Conservation (phyloP, 2,329 filamentous ascomycete species). For the Penicillium sp. region DNA sequence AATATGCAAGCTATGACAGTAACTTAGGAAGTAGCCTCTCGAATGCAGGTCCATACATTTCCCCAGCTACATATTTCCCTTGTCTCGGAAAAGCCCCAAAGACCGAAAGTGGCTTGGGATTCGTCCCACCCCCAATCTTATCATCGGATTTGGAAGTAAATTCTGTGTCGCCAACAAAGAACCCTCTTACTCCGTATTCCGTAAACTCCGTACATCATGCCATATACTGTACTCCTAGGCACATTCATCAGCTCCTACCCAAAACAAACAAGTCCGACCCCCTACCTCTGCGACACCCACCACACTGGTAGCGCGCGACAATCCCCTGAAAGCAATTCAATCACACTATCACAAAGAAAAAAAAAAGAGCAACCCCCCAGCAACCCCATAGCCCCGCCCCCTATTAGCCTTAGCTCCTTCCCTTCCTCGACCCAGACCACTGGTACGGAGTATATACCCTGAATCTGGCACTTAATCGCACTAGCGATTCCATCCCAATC, state of each 20-base stretch:
- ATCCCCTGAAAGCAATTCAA: not conserved
- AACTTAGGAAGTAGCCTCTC: not conserved
- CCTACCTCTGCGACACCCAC: not conserved
- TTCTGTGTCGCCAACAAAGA: conserved; percentile 1
- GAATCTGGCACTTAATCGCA: no score
- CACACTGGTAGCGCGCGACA: not conserved
- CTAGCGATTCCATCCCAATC: no score
- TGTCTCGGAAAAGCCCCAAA: not conserved
- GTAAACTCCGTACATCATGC: not conserved
- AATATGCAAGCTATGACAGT: not conserved
- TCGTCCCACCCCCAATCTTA: not conserved
- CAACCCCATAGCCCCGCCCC: no score
- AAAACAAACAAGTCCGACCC: not conserved
- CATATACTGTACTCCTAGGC: not conserved
- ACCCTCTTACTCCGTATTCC: not conserved
- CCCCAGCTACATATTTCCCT: no score
- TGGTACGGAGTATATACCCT: no score
- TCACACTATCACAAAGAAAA: no score
- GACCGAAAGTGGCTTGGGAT: not conserved
- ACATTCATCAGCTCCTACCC: not conserved
- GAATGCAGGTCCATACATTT: not conserved
- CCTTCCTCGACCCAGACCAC: no score
- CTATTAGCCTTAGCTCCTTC: no score
- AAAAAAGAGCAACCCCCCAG: no score
- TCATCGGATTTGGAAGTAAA: not conserved